Evolutionary conservation across 805 yeast genomes (phyloP).

Genomic region (Dipodascopsis tothii): DNA sequence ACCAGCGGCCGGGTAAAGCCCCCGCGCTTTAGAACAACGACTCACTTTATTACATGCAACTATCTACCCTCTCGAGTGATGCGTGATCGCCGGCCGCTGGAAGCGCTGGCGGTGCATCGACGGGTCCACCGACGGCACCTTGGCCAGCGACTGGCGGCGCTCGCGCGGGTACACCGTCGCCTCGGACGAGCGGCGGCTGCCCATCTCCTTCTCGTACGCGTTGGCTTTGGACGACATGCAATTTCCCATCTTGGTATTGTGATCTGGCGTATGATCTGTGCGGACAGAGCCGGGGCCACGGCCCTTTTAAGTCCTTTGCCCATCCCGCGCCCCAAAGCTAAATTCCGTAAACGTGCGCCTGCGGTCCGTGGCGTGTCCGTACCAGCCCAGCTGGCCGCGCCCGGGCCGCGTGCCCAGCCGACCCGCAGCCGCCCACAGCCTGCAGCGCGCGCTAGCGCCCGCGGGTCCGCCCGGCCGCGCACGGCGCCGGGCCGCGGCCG

Average conservation of each 20-base stretch:
- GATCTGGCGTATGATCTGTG: not conserved
- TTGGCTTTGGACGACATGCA: not conserved
- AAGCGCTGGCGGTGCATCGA: constrained; percentile 4
- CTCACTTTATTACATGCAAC: too few relatives aligned
- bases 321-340: too few relatives aligned
- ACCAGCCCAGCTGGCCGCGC: too few relatives aligned
- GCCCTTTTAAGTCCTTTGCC: too few relatives aligned
- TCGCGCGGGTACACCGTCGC: constrained; percentile 1
- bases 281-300: not conserved
- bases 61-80: too few relatives aligned
- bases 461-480: too few relatives aligned
- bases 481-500: too few relatives aligned
- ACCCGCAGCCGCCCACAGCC: not conserved
- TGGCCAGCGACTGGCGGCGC: constrained; percentile 17
- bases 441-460: too few relatives aligned
- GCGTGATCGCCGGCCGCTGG: constrained; percentile 8
- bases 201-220: not conserved
- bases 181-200: not conserved
- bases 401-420: not conserved
- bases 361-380: too few relatives aligned
- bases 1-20: too few relatives aligned
- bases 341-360: too few relatives aligned
- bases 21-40: too few relatives aligned
- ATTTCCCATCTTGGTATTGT: not conserved
- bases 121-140: constrained; percentile 16